Evolutionary conservation across 2,329 filamentous ascomycete species (phyloP), one percentile per base, ranked within the genome.

Genomic region (Scleromitrula shiraiana): DNA sequence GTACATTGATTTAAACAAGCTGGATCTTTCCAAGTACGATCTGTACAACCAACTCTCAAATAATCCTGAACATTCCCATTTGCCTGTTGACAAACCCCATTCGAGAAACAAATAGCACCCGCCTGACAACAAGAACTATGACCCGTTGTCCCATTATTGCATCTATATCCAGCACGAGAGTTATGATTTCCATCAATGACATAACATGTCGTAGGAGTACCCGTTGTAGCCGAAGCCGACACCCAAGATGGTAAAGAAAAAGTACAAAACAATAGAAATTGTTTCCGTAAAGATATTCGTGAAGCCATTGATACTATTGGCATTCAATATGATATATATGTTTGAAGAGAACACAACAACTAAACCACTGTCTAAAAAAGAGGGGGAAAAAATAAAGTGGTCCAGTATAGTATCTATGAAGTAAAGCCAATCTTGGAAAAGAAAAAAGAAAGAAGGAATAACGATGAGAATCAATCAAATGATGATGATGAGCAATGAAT

Each of bases 31-130:
- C 55, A 59, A 15, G 51, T 56, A 17, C 29, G 43, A 51, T 59
- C 56, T 26, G 56, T 59, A 52, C 55, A 59, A 23, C 55, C 56
- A n/a, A 58, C 56, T 42, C 56, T 50, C 29, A 58, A 39, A 39
- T 56, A 59, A 38, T 59, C 56, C 36, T 53, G 50, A 8, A 50
- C 23, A 20, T 41, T 24, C 2, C 49, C 46, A 42, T 56, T 58
- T 24, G 27, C 24, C 17, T 56, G 51, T 39, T 51, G 41, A 40
- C 55, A 59, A 10, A 59, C 36, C 7, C 56, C 56, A 27, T 58
- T 59, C 8, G 52, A 56, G 29, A 53, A 59, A 37, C 56, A 59
- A 19, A 50, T 52, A 7, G 50, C 50, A 40, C 56, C 56, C 17
- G 41, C 20, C 9, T 12, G 39, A 24, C 54, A 59, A 35, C 55